A percentile compares a stretch with the other conserved stretches of the same genome.
Evolutionary conservation across 306 rosid species (phyloP).

Genomic region (Cucurbita moschata): DNA sequence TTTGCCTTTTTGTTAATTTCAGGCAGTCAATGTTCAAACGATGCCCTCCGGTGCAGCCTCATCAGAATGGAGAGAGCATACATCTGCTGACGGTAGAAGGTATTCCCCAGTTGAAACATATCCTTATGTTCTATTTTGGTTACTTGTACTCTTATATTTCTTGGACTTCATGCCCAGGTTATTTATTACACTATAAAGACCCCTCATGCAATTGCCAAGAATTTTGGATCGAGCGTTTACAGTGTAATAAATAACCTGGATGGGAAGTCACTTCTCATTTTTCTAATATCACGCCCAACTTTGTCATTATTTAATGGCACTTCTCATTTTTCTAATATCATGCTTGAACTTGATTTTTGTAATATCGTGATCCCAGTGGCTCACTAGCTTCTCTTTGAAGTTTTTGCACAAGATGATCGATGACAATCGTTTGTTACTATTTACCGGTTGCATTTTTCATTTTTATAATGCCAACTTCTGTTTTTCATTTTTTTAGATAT

Average conservation of each 20-base stretch:
- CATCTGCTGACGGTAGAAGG: conserved; percentile 76
- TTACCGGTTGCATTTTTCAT: conserved; percentile 5
- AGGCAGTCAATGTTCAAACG: conserved; percentile 35
- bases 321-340: neutral
- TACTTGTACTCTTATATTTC: neutral
- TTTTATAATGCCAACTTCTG: neutral
- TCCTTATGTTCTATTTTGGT: neutral
- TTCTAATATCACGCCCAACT: neutral
- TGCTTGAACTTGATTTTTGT: neutral
- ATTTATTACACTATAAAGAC: neutral
- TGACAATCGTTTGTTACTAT: neutral
- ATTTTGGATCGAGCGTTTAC: neutral
- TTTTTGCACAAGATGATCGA: neutral
- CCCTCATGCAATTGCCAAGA: neutral
- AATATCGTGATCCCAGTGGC: neutral
- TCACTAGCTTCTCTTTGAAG: neutral
- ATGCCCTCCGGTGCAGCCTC: conserved; percentile 22
- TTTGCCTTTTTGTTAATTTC: conserved; percentile 11
- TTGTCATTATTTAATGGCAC: conserved; percentile 1
- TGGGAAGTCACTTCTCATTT: too few species aligned
- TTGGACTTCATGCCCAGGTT: neutral
- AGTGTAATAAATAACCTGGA: too few species aligned
- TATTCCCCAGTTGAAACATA: conserved; percentile 7
- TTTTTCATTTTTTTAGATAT: conserved; percentile 34
- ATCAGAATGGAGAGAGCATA: conserved; percentile 80